Evolutionary conservation across 2,329 filamentous ascomycete genomes (phyloP), one percentile per base, ranked within the genome.

Genomic region (Penicillium sp.): DNA sequence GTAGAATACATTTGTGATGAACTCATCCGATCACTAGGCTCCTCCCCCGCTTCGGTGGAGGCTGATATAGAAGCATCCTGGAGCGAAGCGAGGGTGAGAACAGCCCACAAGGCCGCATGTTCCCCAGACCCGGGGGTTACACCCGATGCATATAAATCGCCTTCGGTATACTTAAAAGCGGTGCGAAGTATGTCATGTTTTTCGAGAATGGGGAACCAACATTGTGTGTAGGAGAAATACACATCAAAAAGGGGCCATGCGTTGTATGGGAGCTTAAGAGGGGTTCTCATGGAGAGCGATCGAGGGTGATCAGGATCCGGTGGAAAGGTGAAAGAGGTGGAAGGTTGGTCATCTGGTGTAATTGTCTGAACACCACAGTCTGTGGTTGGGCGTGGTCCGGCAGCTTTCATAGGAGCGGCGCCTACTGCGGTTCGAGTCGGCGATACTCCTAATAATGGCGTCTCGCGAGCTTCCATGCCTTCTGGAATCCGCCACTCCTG

Each of bases 211-310:
- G 86, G 86, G 24, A 90, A 75, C 86, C 86, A 90, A 46, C 78
- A 81, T 63, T 89, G 84, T 0, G 83, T 87, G 58, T 87, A 87
- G 1, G 84, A 79, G 52, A 87, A 85, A 63, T 88, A 89, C 4
- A 85, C 75, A 56, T 88, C 83, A 34, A 89, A 69, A 4, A 89
- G 73, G 2, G 76, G 72, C 64, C 66, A 67, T 24, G 63, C 61
- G 45, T 69, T 68, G 15, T 61, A 71, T 75, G 82, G 61, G 76
- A 79, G 59, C 79, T 76, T 15, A 65, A 61, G 15, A 76, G 81
- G 33, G 15, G 38, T 24, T 44, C 43, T 53, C 31, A 34, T 49
- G 12, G 56, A 49, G 22, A 41, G 45, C 17, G 51, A 48, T 52
- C 32, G 53, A 15, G 52, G 33, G 13, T 54, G 41, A 24, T 49